Conservation (phyloP, 2,329 filamentous ascomycete species). For the Xylariaceae sp. region DNA sequence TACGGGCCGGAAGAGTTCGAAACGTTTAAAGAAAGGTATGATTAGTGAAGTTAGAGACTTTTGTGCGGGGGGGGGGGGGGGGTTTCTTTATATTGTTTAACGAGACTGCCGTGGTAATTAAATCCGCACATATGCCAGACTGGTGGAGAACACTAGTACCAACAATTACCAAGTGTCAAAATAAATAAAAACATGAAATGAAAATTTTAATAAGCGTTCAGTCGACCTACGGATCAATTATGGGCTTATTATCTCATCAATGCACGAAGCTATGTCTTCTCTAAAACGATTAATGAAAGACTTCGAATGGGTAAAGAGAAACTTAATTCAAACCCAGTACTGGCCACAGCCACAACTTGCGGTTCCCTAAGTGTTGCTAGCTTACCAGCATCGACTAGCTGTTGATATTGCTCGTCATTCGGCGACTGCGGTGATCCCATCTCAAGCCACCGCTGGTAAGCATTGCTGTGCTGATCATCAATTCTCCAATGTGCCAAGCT, state of each 20-base stretch:
- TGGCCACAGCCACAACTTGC: background rate
- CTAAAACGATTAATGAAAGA: background rate
- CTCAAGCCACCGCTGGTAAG: background rate
- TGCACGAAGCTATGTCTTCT: background rate
- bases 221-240: no score
- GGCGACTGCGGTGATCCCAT: slow-evolving; percentile 1
- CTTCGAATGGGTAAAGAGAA: background rate
- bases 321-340: background rate
- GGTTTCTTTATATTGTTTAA: no score
- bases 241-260: background rate
- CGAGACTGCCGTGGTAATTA: no score
- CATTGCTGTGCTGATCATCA: background rate
- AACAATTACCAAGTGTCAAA: no score
- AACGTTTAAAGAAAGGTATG: no score
- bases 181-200: no score
- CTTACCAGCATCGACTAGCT: background rate
- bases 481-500: background rate
- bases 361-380: background rate
- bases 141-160: no score
- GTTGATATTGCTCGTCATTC: background rate
- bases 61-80: no score
- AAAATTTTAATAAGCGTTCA: no score
- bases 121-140: no score
- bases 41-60: no score
- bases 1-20: no score